A percentile compares a stretch with the other conserved stretches of the same genome.
Evolutionary conservation across 2,329 filamentous ascomycete genomes (phyloP).

Genomic region (Blastomyces gilchristii): DNA sequence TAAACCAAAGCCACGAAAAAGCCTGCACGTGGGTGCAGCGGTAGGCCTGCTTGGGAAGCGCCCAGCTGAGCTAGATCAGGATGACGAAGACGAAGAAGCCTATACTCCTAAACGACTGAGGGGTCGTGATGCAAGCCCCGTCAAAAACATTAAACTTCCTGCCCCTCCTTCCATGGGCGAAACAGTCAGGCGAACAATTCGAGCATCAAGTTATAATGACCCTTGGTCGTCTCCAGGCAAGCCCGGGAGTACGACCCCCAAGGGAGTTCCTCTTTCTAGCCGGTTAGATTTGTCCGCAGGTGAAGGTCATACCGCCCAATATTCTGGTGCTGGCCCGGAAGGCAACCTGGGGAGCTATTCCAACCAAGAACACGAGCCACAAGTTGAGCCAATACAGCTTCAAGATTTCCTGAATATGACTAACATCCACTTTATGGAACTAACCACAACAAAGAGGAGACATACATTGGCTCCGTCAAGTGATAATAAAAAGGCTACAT

Average conservation of each 20-base stretch:
- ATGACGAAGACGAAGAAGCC: conserved; percentile 48
- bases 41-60: conserved; percentile 64
- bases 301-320: conserved; percentile 12
- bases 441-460: conserved; percentile 88
- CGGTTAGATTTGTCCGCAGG: conserved; percentile 27
- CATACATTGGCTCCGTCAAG: conserved; percentile 62
- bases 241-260: conserved; percentile 41
- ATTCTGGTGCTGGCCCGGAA: conserved; percentile 33
- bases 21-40: conserved; percentile 64
- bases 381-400: conserved; percentile 60
- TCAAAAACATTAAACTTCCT: conserved; percentile 62
- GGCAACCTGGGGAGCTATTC: conserved; percentile 38
- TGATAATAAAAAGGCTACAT: conserved; percentile 24
- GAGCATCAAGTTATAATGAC: conserved; percentile 39
- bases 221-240: conserved; percentile 25
- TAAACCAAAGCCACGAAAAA: conserved; percentile 58
- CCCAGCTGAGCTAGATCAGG: conserved; percentile 58
- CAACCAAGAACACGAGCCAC: conserved; percentile 36
- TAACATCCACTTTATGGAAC: conserved; percentile 94
- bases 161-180: conserved; percentile 59
- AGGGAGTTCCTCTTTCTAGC: conserved; percentile 45
- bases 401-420: conserved; percentile 93
- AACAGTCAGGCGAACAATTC: conserved; percentile 49
- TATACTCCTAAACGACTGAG: conserved; percentile 55
- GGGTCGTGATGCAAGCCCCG: conserved; percentile 61